Conservation (phyloP, 352 stramenopile species). For the Phytopythium litorale region DNA sequence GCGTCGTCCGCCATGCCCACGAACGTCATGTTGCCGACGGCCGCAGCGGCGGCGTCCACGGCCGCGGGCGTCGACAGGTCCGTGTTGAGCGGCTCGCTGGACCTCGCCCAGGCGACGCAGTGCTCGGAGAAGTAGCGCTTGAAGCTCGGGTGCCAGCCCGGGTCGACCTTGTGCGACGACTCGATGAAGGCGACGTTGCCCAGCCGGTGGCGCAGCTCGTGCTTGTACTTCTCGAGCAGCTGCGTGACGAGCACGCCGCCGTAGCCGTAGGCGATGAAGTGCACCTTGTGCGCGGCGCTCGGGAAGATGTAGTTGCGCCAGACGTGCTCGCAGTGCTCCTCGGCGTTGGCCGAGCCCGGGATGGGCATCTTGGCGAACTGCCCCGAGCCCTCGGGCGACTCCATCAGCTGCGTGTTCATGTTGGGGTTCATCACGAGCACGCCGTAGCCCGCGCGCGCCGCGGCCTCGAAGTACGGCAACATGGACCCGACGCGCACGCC, state of each 20-base stretch:
- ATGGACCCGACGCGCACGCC: constrained; percentile 88
- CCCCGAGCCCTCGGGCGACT: constrained; percentile 35
- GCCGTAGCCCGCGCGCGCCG: constrained; percentile 68
- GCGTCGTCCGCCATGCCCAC: constrained; percentile 20
- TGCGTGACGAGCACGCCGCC: constrained; percentile 74
- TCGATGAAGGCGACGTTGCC: constrained; percentile 88
- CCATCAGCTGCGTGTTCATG: constrained; percentile 86
- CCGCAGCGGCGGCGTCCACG: constrained; percentile 10
- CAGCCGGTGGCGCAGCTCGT: constrained; percentile 75
- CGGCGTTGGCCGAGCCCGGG: constrained; percentile 69
- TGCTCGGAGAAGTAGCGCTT: constrained; percentile 81
- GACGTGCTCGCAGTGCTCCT: constrained; percentile 87
- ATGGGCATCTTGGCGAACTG: constrained; percentile 79
- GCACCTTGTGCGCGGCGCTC: constrained; percentile 76
- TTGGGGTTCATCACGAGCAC: constrained; percentile 90
- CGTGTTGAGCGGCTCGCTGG: constrained; percentile 58
- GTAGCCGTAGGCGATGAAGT: constrained; percentile 88
- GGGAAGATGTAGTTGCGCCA: constrained; percentile 88
- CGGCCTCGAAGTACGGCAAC: constrained; percentile 85
- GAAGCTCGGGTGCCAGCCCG: constrained; percentile 64
- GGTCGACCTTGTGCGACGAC: constrained; percentile 77
- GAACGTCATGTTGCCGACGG: constrained; percentile 9
- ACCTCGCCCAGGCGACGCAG: constrained; percentile 75
- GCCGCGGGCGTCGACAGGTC: constrained; percentile 37
- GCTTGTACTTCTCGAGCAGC: constrained; percentile 75